phyloP scores from a whole-genome alignment of 345 rosid genomes.

The Eutrema yunnanense region DNA sequence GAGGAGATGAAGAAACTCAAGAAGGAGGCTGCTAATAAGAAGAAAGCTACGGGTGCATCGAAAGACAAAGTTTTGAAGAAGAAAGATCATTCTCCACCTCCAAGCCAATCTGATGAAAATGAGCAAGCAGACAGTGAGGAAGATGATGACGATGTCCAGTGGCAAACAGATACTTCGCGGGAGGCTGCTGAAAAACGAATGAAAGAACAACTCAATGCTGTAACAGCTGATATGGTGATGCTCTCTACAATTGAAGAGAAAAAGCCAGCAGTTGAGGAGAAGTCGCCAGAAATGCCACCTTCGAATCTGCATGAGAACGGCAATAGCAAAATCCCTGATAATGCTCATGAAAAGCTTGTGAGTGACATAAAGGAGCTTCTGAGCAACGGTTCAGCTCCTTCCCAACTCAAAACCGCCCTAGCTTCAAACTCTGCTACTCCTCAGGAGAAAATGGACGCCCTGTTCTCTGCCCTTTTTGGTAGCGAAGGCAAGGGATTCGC shows the following conservation, averaged over 20 bases:
- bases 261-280: slow-evolving; percentile 31
- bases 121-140: slow-evolving; percentile 36
- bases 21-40: slow-evolving; percentile 42
- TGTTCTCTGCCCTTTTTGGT: slow-evolving; percentile 41
- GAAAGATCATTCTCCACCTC: slow-evolving; percentile 44
- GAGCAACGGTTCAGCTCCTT: slow-evolving; percentile 30
- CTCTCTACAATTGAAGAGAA: slow-evolving; percentile 45
- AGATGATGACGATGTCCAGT: slow-evolving; percentile 47
- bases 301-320: slow-evolving; percentile 17
- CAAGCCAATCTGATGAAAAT: slow-evolving; percentile 39
- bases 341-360: slow-evolving; percentile 28
- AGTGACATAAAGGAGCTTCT: slow-evolving; percentile 36
- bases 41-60: slow-evolving; percentile 34
- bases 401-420: slow-evolving; percentile 23
- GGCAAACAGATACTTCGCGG: slow-evolving; percentile 72
- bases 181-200: slow-evolving; percentile 65
- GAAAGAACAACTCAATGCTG: slow-evolving; percentile 57
- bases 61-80: slow-evolving; percentile 37
- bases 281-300: not conserved
- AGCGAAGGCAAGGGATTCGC: slow-evolving; percentile 47
- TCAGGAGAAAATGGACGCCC: slow-evolving; percentile 46
- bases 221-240: slow-evolving; percentile 73
- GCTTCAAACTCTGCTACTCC: slow-evolving; percentile 30
- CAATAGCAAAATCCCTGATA: slow-evolving; percentile 5
- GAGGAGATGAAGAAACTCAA: slow-evolving; percentile 61